Evolutionary conservation across 2,329 filamentous ascomycete genomes (phyloP), one percentile per base, ranked within the genome.

Genomic region (Aphanoascus verrucosus): DNA sequence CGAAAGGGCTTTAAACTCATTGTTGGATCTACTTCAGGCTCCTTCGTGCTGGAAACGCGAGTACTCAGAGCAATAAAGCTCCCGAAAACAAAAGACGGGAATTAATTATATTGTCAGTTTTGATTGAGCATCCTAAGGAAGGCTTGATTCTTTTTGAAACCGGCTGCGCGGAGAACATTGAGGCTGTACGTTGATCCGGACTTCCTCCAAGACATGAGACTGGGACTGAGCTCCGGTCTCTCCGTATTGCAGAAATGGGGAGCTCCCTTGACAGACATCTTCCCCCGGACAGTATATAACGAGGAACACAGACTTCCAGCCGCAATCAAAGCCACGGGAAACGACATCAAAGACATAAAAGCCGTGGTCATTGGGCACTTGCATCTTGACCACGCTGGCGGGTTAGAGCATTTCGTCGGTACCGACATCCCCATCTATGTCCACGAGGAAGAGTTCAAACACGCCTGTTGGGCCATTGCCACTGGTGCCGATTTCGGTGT

Each of bases 311-410:
- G 64, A n/a, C 63, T 72, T 2, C 64, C 65, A 0, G 62, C 61
- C 0, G 69, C 69, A 2, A 71, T 72, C 40, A 60, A 62, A 42
- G 59, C 60, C 11, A 64, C 67, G 0, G 69, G 72, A n/a, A 62
- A 75, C 47, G 66, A 69, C 46, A 70, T 76, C 48, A 68, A 71
- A 46, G 72, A 76, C 58, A 62, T 76, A 28, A 75, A 75, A 58
- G 66, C 68, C 17, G 66, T 76, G 8, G 67, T 76, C 2, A 67
- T 76, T 15, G 71, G 74, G 2, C 74, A 76, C 52, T 61, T 77
- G 32, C 73, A 76, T 57, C 57, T 75, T 1, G 74, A 76, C 56
- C 73, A 76, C 56, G 74, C 74, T 0, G 74, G 74, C 1, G 73
- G 74, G 0, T 60, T 76, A 0, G 72, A 75, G 46, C 65, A 74